These are phyloP conservation scores for Trametes cingulata DNA, from an alignment of 768 basidiomycete genomes.

Conservation along the genomic window DNA sequence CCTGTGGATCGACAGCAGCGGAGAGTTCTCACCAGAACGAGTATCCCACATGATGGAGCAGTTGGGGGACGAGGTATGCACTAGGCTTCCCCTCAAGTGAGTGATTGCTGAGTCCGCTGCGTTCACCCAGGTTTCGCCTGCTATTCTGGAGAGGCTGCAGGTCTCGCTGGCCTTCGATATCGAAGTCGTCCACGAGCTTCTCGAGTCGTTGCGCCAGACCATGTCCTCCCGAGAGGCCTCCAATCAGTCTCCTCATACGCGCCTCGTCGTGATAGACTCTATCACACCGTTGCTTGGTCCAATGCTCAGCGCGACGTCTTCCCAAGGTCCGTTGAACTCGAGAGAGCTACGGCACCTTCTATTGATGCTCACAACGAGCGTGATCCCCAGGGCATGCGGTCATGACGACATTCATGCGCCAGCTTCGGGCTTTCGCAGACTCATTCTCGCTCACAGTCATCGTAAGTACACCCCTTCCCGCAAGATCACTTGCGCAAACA, in stretches of 20 bases:
- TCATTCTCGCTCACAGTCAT: slow-evolving; percentile 48
- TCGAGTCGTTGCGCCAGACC: slow-evolving; percentile 44
- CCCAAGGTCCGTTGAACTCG: slow-evolving; percentile 46
- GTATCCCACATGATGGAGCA: slow-evolving; percentile 30
- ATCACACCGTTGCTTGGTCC: slow-evolving; percentile 67
- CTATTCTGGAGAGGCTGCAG: slow-evolving; percentile 56
- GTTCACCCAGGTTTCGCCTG: slow-evolving; percentile 27
- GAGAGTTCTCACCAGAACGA: slow-evolving; percentile 60
- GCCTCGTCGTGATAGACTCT: slow-evolving; percentile 63
- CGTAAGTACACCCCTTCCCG: slow-evolving; percentile 41
- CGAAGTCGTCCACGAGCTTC: slow-evolving; percentile 50
- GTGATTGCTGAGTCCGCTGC: slow-evolving; percentile 10
- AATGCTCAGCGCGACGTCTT: slow-evolving; percentile 61
- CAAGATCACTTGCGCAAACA: neutral
- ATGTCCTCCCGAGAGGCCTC: slow-evolving; percentile 23
- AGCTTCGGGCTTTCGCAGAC: slow-evolving; percentile 53
- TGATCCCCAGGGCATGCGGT: slow-evolving; percentile 55
- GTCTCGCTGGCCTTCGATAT: slow-evolving; percentile 60
- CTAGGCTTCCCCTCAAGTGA: neutral
- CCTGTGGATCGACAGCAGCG: slow-evolving; percentile 74
- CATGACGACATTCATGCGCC: slow-evolving; percentile 72
- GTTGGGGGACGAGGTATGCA: slow-evolving; percentile 22
- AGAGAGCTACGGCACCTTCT: neutral
- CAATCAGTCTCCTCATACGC: slow-evolving; percentile 26
- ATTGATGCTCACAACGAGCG: neutral